phyloP scores from a whole-genome alignment of 2,329 filamentous ascomycete species.

The Diaporthe citri region DNA sequence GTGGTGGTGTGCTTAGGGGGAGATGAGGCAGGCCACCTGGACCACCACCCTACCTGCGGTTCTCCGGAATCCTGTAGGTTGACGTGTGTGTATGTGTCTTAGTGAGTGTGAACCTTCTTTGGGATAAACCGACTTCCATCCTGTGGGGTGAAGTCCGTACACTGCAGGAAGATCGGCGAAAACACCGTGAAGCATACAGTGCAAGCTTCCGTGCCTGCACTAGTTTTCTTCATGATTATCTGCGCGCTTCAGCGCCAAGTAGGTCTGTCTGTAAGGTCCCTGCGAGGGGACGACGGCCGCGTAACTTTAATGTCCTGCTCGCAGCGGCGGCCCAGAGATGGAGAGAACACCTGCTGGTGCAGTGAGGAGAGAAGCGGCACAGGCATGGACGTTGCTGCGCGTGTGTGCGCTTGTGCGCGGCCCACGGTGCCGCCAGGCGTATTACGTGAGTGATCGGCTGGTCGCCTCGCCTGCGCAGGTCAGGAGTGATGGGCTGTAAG shows the following conservation, averaged over 20 bases:
- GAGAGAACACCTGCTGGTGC: neutral
- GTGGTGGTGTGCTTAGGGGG: neutral
- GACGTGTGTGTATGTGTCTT: neutral
- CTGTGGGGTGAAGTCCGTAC: neutral
- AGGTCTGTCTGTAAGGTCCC: neutral
- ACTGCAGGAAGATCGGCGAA: neutral
- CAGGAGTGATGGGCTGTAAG: neutral
- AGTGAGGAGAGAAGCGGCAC: neutral
- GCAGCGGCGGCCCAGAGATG: neutral
- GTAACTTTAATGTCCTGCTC: neutral
- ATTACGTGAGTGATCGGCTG: conserved; percentile 22
- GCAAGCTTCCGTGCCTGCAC: neutral
- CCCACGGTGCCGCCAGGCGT: neutral
- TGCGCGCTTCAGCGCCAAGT: neutral
- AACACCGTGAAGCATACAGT: neutral
- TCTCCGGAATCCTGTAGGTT: neutral
- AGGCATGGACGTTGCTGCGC: neutral
- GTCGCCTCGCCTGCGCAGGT: conserved; percentile 3
- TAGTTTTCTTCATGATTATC: neutral
- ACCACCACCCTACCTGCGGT: neutral
- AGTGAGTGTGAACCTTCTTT: too few relatives aligned
- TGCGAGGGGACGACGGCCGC: neutral
- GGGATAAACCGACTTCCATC: neutral
- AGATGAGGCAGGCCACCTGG: neutral
- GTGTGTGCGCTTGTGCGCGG: neutral